Conservation (phyloP, 495 filamentous ascomycete genomes). For the Parathielavia hyrcaniae region DNA sequence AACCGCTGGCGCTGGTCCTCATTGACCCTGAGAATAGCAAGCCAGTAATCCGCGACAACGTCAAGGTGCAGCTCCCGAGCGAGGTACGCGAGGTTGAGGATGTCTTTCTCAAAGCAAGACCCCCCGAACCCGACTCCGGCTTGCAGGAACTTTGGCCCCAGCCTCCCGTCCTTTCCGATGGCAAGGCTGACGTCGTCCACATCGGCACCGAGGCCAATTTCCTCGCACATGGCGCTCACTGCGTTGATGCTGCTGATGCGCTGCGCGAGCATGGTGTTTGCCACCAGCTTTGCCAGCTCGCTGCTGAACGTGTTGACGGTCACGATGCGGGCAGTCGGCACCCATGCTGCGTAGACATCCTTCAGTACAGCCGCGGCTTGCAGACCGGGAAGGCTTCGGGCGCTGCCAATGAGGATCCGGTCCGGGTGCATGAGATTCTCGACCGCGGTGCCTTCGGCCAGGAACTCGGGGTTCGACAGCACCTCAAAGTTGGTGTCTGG, state of each 20-base stretch:
- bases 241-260: slow-evolving; percentile 80
- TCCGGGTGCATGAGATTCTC: slow-evolving; percentile 65
- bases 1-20: slow-evolving; percentile 69
- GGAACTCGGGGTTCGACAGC: slow-evolving; percentile 78
- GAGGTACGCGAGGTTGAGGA: slow-evolving; percentile 68
- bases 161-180: slow-evolving; percentile 64
- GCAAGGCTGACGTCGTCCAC: slow-evolving; percentile 64
- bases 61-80: slow-evolving; percentile 62
- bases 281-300: slow-evolving; percentile 72
- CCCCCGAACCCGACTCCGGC: slow-evolving; percentile 75
- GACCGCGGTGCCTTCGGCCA: slow-evolving; percentile 73
- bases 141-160: slow-evolving; percentile 70
- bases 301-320: slow-evolving; percentile 74
- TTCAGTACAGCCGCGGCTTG: slow-evolving; percentile 58
- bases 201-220: slow-evolving; percentile 58
- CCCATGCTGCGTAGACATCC: slow-evolving; percentile 65
- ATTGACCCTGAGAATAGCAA: slow-evolving; percentile 66
- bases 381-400: slow-evolving; percentile 48
- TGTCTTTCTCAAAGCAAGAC: slow-evolving; percentile 78
- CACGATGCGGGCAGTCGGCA: slow-evolving; percentile 58
- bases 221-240: slow-evolving; percentile 73
- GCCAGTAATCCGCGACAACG: slow-evolving; percentile 75
- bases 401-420: slow-evolving; percentile 70
- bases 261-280: slow-evolving; percentile 77
- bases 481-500: slow-evolving; percentile 65